Conservation (phyloP, 331 rosid genomes). For the Pyracantha coccinea region DNA sequence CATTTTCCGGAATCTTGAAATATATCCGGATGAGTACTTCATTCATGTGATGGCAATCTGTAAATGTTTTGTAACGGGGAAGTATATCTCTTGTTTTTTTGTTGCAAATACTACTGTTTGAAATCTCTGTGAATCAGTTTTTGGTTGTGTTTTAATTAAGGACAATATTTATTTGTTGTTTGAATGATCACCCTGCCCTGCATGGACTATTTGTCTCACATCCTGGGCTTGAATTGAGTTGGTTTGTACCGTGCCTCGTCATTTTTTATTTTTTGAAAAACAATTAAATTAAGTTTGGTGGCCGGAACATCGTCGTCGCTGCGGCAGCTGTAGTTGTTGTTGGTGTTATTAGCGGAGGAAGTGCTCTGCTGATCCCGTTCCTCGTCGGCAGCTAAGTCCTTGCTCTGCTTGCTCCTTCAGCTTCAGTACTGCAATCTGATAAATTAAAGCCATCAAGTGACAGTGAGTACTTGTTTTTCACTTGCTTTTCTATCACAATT, state of each 20-base stretch:
- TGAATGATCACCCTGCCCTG: not conserved
- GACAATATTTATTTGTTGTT: not conserved
- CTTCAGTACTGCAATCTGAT: slow-evolving; percentile 1
- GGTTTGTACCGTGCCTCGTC: not conserved
- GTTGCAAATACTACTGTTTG: no score
- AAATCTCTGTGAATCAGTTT: no score
- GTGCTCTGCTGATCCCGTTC: not conserved
- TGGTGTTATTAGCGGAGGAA: not conserved
- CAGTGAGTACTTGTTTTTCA: not conserved
- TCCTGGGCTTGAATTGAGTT: not conserved
- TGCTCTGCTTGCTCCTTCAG: not conserved
- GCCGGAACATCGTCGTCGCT: not conserved
- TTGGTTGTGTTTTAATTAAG: not conserved
- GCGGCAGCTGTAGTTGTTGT: not conserved
- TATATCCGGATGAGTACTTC: no score
- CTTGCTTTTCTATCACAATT: not conserved
- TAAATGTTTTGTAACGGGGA: no score
- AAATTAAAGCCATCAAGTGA: not conserved
- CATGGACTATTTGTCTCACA: not conserved
- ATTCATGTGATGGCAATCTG: no score
- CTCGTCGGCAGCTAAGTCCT: not conserved
- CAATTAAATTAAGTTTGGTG: not conserved
- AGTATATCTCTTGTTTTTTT: no score
- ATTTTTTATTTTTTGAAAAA: not conserved
- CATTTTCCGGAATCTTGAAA: no score